Base-by-base conservation (phyloP, 176 grass and related monocot genomes). In the Tillandsia fasciculata region DNA sequence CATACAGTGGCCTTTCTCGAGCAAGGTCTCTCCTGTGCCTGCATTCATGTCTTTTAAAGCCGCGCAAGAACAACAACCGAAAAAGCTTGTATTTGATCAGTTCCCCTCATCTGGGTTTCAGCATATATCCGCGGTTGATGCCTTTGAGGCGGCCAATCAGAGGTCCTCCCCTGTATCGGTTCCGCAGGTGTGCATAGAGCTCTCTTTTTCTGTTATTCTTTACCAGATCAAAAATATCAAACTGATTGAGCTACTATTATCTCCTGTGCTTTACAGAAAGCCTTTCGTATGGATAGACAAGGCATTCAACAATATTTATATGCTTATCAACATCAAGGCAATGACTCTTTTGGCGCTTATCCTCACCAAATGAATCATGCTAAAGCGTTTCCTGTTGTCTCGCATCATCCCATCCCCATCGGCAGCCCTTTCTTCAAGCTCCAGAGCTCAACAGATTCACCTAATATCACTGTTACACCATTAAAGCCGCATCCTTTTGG, bases 1-100 rank as follows among this genome's bases (percentile, higher is more conserved):
- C 12, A 69, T 90, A 69, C 78, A 92, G 24, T 96, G 93, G 93
- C 83, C 89, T 1, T 92, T 84, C 49, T 75, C 72, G 7, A 87
- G 52, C 74, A 87, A 77, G 57, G 29, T 74, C 66, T 48, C 78
- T 61, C 63, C 69, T 9, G 63, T 72, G 52, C 86, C 75, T 61
- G 73, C 81, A 72, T 84, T 92, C 67, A 89, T 92, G 83, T 85
- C 89, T 49, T 85, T 84, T 76, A 63, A 83, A 73, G 73, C 77
- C 13, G 42, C 77, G 68, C 75, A 73, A 53, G 82, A 83, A 48
- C 83, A 86, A 59, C 81, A 80, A 52, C 26, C 48, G 1, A 83
- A 77, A 51, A 81, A 78, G 66, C 28, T 26, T 54, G 6, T 48
- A 14, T 64, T 80, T 28, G 74, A 82, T 42, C 77, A 87, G 1